Evolutionary conservation across 257 asterid genomes (phyloP).

Genomic region (Solanum arcanum): DNA sequence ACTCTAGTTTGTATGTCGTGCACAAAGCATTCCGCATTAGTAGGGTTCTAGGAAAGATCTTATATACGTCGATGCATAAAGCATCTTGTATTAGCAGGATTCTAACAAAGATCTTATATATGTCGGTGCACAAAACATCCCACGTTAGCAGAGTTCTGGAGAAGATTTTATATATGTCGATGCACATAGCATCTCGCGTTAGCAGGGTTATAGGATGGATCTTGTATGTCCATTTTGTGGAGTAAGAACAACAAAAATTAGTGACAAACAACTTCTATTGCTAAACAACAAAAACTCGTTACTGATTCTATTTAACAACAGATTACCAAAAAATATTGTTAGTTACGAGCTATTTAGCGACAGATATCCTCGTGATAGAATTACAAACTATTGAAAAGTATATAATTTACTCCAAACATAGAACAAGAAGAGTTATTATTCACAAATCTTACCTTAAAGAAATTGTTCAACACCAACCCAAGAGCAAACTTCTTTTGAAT

Average conservation of each 20-base stretch:
- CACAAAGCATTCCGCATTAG: neutral
- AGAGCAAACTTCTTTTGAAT: neutral
- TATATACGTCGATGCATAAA: neutral
- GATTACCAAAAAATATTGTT: neutral
- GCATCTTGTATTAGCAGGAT: neutral
- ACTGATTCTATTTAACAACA: neutral
- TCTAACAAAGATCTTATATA: neutral
- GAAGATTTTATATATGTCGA: neutral
- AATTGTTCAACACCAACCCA: neutral
- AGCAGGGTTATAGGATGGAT: neutral
- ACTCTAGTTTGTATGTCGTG: neutral
- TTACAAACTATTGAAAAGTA: neutral
- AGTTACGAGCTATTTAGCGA: neutral
- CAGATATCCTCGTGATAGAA: neutral
- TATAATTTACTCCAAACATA: neutral
- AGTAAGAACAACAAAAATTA: neutral
- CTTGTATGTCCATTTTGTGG: neutral
- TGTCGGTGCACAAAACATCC: neutral
- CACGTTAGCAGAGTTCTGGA: fast-evolving
- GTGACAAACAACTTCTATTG: neutral
- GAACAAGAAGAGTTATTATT: neutral
- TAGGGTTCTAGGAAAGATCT: neutral
- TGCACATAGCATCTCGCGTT: neutral
- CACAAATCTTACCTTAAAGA: neutral
- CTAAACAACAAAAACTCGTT: neutral